phyloP scores from a whole-genome alignment of 352 stramenopile genomes.

The Chrysophaeum taylorii region DNA sequence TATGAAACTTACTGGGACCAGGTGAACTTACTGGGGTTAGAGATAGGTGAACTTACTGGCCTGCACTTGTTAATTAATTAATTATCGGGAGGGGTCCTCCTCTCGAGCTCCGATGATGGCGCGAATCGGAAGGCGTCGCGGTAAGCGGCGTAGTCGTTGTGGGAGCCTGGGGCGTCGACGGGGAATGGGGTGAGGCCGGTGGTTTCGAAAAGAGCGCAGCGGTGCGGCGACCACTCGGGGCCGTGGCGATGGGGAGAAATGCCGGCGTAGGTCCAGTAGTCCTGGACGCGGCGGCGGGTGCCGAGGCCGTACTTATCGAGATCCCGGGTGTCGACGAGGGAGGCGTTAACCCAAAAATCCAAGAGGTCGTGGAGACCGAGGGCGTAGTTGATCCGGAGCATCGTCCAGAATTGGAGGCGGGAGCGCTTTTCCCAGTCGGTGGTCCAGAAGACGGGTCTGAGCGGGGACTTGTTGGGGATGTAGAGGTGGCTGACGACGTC shows the following conservation, averaged over 20 bases:
- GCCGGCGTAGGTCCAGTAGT: slow-evolving; percentile 5
- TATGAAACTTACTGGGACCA: no score
- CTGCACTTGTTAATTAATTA: no score
- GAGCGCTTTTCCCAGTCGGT: background rate
- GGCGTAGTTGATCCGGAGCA: background rate
- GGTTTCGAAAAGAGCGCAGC: background rate
- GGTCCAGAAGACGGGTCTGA: slow-evolving; percentile 7
- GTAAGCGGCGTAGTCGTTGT: slow-evolving; percentile 5
- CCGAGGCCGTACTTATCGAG: background rate
- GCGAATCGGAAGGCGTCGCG: background rate
- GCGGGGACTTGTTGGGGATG: slow-evolving; percentile 5
- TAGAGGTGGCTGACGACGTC: slow-evolving; percentile 7
- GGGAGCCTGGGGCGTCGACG: background rate
- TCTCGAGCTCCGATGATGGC: no score
- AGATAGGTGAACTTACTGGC: no score
- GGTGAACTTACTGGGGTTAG: no score
- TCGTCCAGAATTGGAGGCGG: slow-evolving; percentile 6
- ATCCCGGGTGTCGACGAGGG: background rate
- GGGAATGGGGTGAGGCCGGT: background rate
- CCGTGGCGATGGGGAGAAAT: background rate
- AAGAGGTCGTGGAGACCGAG: slow-evolving; percentile 3
- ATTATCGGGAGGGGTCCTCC: no score
- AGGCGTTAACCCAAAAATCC: background rate
- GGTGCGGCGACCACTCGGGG: background rate
- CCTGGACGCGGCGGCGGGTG: background rate